A percentile compares a stretch with the other conserved stretches of the same genome.
Evolutionary conservation across 1,284 basidiomycete species (phyloP).

Genomic region (Tylopilus orsonianus): DNA sequence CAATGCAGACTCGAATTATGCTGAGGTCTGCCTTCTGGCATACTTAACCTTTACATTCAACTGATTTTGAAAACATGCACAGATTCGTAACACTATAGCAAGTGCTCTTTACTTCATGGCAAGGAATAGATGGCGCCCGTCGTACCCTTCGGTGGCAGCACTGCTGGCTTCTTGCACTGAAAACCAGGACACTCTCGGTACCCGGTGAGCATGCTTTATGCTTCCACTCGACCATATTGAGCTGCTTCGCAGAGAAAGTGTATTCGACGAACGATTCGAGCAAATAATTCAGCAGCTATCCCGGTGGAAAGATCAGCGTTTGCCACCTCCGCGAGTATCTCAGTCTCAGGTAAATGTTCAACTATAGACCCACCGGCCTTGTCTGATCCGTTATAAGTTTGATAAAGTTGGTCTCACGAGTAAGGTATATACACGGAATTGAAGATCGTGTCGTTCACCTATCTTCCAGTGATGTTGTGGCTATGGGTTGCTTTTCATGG

Average conservation of each 20-base stretch:
- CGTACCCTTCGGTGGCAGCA: constrained; percentile 63
- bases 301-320: constrained; percentile 69
- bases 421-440: constrained; percentile 39
- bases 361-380: not conserved
- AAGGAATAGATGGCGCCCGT: constrained; percentile 71
- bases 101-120: constrained; percentile 67
- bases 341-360: constrained; percentile 58
- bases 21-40: constrained; percentile 56
- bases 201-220: constrained; percentile 43
- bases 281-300: constrained; percentile 59
- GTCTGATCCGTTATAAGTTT: constrained; percentile 48
- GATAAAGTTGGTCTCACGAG: constrained; percentile 83
- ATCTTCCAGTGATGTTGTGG: constrained; percentile 68
- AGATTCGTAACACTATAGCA: constrained; percentile 76
- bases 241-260: constrained; percentile 46
- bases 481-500: constrained; percentile 74
- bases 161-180: constrained; percentile 67
- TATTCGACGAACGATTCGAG: constrained; percentile 56
- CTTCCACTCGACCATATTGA: constrained; percentile 3
- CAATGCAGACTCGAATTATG: constrained; percentile 79
- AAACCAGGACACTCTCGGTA: constrained; percentile 63
- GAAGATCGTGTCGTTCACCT: constrained; percentile 15
- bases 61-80: constrained; percentile 7
- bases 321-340: constrained; percentile 81
- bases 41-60: constrained; percentile 2